phyloP scores from a whole-genome alignment of 2,329 filamentous ascomycete genomes.

The Aureobasidium melanogenum region DNA sequence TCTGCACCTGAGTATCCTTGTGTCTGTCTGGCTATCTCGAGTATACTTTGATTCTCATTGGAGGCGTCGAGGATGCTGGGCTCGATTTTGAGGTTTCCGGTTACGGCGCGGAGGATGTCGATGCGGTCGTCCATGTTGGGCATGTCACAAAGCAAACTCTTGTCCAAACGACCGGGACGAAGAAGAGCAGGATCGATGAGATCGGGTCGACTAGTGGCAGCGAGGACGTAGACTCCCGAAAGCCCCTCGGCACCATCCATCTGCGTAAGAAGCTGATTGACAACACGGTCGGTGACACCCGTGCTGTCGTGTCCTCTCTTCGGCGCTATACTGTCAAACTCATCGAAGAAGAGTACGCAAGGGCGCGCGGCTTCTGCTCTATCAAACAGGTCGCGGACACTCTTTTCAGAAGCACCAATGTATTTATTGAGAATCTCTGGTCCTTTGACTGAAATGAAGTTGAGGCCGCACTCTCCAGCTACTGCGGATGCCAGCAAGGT shows the following conservation, averaged over 20 bases:
- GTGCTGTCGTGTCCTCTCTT: slow-evolving; percentile 96
- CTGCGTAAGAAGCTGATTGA: slow-evolving; percentile 95
- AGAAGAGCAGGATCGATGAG: slow-evolving; percentile 90
- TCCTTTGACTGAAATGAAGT: slow-evolving; percentile 97
- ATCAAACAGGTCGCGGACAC: slow-evolving; percentile 89
- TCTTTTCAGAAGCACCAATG: slow-evolving; percentile 95
- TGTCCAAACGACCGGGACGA: slow-evolving; percentile 85
- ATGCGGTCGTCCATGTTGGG: slow-evolving; percentile 70
- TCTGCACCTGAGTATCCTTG: slow-evolving; percentile 92
- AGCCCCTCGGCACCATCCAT: slow-evolving; percentile 98
- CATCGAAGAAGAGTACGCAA: slow-evolving; percentile 95
- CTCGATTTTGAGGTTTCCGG: slow-evolving; percentile 66
- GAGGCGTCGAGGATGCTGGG: slow-evolving; percentile 49
- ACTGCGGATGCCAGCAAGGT: slow-evolving; percentile 91
- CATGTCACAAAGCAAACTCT: slow-evolving; percentile 85
- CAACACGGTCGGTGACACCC: slow-evolving; percentile 95
- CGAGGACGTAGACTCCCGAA: slow-evolving; percentile 90
- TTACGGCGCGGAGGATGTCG: slow-evolving; percentile 82
- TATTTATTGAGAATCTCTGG: slow-evolving; percentile 99
- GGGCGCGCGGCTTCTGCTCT: slow-evolving; percentile 82
- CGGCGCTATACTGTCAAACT: slow-evolving; percentile 95
- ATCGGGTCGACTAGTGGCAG: slow-evolving; percentile 87
- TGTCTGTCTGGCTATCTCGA: slow-evolving; percentile 69
- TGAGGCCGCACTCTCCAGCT: slow-evolving; percentile 94
- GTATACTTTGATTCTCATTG: slow-evolving; percentile 33